Evolutionary conservation across 2,329 filamentous ascomycete genomes (phyloP).

Genomic region (Colletotrichum coccodes): DNA sequence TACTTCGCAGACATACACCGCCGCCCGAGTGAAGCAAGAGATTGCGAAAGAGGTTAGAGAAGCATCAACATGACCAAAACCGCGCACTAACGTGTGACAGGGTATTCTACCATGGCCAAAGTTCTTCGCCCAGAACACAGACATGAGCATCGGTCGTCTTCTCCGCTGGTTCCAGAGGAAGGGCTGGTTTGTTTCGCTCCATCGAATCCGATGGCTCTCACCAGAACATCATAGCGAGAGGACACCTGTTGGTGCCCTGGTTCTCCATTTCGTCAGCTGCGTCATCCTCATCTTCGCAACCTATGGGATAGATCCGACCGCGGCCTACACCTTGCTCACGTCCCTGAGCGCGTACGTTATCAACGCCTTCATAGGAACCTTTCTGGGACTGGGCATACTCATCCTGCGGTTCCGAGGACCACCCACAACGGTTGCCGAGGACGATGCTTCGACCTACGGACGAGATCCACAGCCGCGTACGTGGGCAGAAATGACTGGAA

Average conservation of each 20-base stretch:
- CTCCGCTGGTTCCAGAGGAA: constrained; percentile 43
- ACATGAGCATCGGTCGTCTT: constrained; percentile 46
- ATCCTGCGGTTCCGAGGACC: constrained; percentile 47
- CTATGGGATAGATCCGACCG: constrained; percentile 36
- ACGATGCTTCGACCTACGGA: constrained; percentile 8
- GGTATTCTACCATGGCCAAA: constrained; percentile 61
- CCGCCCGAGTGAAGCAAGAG: constrained; percentile 67
- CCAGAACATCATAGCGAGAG: constrained; percentile 48
- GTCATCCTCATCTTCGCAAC: constrained; percentile 48
- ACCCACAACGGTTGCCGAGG: constrained; percentile 35
- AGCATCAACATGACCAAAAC: not conserved
- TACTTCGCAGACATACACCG: constrained; percentile 57
- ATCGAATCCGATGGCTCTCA: constrained; percentile 42
- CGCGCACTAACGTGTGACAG: not conserved
- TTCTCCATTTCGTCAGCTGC: constrained; percentile 46
- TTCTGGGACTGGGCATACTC: constrained; percentile 47
- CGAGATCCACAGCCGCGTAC: constrained; percentile 33
- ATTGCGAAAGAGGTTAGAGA: constrained; percentile 61
- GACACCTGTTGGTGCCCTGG: constrained; percentile 47
- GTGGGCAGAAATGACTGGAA: constrained; percentile 45
- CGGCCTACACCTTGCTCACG: constrained; percentile 45
- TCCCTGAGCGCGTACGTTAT: constrained; percentile 45
- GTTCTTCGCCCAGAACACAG: constrained; percentile 55
- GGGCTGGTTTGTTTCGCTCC: constrained; percentile 41
- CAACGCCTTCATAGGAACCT: constrained; percentile 46